Conservation (phyloP, 495 filamentous ascomycete genomes). For the Pyrenopolyporus hunteri region DNA sequence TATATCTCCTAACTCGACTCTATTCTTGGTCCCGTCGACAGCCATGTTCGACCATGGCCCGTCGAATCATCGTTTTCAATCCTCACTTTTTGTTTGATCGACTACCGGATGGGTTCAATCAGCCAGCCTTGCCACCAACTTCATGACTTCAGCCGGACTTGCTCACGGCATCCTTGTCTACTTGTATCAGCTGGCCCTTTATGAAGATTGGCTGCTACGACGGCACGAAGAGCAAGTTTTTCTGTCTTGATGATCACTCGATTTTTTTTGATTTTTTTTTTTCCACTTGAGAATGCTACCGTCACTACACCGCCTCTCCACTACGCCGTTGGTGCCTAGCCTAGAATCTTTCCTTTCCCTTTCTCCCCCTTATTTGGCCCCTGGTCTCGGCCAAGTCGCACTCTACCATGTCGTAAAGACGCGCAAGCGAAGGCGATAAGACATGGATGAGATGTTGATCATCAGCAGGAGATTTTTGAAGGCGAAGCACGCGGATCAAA, state of each 20-base stretch:
- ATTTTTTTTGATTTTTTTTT: slow-evolving; percentile 2
- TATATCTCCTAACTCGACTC: no score
- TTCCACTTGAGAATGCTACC: slow-evolving; percentile 1
- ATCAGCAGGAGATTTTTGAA: slow-evolving; percentile 13
- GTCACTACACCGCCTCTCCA: slow-evolving; percentile 34
- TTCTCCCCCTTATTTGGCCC: background rate
- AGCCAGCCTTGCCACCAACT: slow-evolving; percentile 25
- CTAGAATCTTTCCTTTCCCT: background rate
- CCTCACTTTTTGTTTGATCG: background rate
- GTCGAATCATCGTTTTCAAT: background rate
- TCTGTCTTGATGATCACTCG: slow-evolving; percentile 13
- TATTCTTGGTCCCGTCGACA: slow-evolving; percentile 3
- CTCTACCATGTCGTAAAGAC: slow-evolving; percentile 29
- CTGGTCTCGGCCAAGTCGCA: slow-evolving; percentile 10
- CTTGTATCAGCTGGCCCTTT: slow-evolving; percentile 12
- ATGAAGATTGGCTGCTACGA: background rate
- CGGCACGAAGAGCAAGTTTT: slow-evolving; percentile 16
- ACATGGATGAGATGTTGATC: slow-evolving; percentile 5
- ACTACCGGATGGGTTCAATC: slow-evolving; percentile 7
- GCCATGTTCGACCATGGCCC: slow-evolving; percentile 13
- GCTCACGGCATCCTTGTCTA: slow-evolving; percentile 15
- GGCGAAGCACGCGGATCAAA: slow-evolving; percentile 17
- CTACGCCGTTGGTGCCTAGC: background rate
- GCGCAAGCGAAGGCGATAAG: slow-evolving; percentile 24
- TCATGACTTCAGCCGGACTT: slow-evolving; percentile 25